phyloP scores from a whole-genome alignment of 2,329 filamentous ascomycete genomes.

The Pseudogymnoascus sp. region DNA sequence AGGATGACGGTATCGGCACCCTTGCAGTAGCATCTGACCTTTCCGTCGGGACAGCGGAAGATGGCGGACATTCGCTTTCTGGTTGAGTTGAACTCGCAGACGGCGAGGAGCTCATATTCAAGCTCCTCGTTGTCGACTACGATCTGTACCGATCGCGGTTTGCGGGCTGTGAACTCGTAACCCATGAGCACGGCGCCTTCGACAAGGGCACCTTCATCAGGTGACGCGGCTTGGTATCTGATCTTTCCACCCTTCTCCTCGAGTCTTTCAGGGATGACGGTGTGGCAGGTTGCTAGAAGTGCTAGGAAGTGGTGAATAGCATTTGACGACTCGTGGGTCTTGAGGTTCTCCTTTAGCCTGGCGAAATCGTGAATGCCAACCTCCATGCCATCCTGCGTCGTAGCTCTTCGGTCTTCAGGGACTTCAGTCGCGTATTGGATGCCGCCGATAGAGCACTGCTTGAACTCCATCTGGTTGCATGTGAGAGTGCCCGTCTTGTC shows the following conservation, averaged over 20 bases:
- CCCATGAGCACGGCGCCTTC: conserved; percentile 80
- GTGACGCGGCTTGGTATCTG: conserved; percentile 96
- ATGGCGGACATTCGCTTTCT: conserved; percentile 97
- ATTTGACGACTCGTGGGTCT: conserved; percentile 48
- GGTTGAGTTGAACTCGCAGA: conserved; percentile 99
- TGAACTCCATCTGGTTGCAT: conserved; percentile 99
- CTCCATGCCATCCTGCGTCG: conserved; percentile 68
- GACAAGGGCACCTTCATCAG: conserved; percentile 93
- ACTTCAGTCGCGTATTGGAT: conserved; percentile 91
- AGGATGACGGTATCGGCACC: conserved; percentile 96
- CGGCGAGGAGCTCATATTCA: conserved; percentile 86
- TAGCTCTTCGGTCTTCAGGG: conserved; percentile 80
- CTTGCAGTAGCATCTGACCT: conserved; percentile 89
- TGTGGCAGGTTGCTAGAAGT: conserved; percentile 85
- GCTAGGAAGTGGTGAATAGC: conserved; percentile 78
- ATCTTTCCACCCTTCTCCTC: conserved; percentile 73
- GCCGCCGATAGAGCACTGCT: conserved; percentile 86
- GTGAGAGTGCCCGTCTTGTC: conserved; percentile 96
- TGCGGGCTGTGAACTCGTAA: conserved; percentile 85
- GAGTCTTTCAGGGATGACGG: conserved; percentile 85
- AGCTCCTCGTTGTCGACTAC: conserved; percentile 62
- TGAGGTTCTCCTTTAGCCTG: conserved; percentile 52
- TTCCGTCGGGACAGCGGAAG: conserved; percentile 92
- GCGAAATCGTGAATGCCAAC: conserved; percentile 65
- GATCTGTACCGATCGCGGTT: conserved; percentile 82